A percentile compares a stretch with the other conserved stretches of the same genome.
Evolutionary conservation across 2,329 filamentous ascomycete genomes (phyloP).

Genomic region (Aschersonia sp.): DNA sequence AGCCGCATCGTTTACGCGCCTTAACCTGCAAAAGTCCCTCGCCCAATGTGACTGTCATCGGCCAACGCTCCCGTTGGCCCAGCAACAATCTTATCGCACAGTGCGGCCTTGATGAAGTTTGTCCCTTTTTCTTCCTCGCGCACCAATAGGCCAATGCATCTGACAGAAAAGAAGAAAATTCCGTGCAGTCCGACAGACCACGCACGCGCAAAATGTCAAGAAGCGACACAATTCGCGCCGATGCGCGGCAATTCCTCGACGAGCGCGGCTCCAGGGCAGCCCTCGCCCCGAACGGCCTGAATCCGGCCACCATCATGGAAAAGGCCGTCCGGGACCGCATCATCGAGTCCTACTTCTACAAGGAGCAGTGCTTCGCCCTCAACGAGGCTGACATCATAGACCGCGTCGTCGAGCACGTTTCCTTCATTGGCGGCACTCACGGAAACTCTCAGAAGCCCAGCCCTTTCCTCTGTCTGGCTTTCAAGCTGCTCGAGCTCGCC

Average conservation of each 20-base stretch:
- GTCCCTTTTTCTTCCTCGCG: background rate
- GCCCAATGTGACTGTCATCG: too few species aligned
- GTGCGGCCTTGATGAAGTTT: constrained; percentile 2
- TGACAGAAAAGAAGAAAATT: background rate
- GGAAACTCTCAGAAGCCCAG: constrained; percentile 75
- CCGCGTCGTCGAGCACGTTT: constrained; percentile 70
- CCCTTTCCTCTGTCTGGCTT: constrained; percentile 84
- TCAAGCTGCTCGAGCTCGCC: constrained; percentile 83
- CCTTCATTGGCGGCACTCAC: constrained; percentile 77
- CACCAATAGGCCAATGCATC: background rate
- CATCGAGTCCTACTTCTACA: constrained; percentile 92
- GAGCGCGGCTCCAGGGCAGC: constrained; percentile 69
- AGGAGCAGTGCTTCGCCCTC: constrained; percentile 93
- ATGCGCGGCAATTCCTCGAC: constrained; percentile 73
- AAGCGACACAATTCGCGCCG: constrained; percentile 52
- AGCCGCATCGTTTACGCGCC: too few species aligned
- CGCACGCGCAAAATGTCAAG: constrained; percentile 15
- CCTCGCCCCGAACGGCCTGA: constrained; percentile 73
- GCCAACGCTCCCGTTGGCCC: constrained; percentile 15
- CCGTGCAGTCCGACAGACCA: background rate
- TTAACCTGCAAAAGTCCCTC: too few species aligned
- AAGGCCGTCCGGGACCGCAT: constrained; percentile 93
- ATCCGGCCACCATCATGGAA: constrained; percentile 91
- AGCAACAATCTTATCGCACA: constrained; percentile 29
- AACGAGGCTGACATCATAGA: constrained; percentile 77